phyloP scores from a whole-genome alignment of 148 eudicot genomes.

The Pouteria glomerata region DNA sequence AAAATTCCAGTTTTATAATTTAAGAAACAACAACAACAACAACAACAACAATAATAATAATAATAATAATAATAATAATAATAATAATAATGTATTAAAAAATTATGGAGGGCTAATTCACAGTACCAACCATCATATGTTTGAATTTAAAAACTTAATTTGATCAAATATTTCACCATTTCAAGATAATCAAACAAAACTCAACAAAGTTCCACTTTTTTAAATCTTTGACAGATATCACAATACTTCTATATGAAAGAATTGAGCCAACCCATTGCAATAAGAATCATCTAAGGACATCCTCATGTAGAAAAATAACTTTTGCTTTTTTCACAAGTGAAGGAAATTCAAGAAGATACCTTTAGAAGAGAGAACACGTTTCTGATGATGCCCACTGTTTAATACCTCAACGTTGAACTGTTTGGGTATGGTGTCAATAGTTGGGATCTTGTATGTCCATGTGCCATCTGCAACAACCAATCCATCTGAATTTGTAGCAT shows the following conservation, averaged over 20 bases:
- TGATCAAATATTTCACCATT: background rate
- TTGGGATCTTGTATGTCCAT: constrained; percentile 91
- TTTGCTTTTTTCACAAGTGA: background rate
- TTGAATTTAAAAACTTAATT: no score
- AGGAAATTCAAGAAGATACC: constrained; percentile 28
- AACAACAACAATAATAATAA: no score
- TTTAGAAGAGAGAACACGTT: constrained; percentile 81
- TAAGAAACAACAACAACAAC: no score
- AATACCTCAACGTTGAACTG: constrained; percentile 66
- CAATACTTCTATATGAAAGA: background rate
- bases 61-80: no score
- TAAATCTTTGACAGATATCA: background rate
- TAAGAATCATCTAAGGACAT: background rate
- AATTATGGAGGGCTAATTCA: no score
- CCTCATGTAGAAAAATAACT: background rate
- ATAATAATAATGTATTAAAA: background rate
- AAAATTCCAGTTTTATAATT: no score
- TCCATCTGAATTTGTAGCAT: constrained; percentile 59
- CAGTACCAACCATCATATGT: no score
- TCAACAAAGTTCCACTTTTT: background rate
- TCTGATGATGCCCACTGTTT: constrained; percentile 71
- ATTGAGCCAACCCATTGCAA: background rate
- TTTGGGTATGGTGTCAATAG: constrained; percentile 78
- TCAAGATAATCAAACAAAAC: background rate
- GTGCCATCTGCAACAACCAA: constrained; percentile 58